Evolutionary conservation across 176 grass and related monocot genomes (phyloP).

Genomic region (Thalia dealbata): DNA sequence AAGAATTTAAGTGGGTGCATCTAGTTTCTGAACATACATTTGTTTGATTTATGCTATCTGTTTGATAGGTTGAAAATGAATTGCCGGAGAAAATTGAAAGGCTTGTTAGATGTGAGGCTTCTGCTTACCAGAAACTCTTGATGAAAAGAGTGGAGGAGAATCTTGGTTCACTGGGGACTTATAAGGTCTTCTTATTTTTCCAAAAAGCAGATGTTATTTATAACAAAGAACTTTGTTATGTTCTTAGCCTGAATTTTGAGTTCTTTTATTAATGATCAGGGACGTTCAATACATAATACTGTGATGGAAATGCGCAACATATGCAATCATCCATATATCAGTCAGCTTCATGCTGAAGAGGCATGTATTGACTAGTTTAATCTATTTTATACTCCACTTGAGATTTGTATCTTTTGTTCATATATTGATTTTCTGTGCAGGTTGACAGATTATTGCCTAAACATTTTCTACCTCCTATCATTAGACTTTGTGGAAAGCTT

Average conservation of each 20-base stretch:
- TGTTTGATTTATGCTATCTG: conserved; percentile 13
- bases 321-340: conserved; percentile 98
- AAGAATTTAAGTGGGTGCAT: not conserved
- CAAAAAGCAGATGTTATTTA: too few relatives aligned
- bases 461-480: conserved; percentile 74
- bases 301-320: conserved; percentile 99
- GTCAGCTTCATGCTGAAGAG: conserved; percentile 90
- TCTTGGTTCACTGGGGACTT: conserved; percentile 73
- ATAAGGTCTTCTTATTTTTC: conserved; percentile 43
- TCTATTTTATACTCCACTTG: conserved; percentile 4
- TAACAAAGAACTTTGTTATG: not conserved
- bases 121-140: conserved; percentile 97
- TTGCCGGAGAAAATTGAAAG: conserved; percentile 93
- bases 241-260: not conserved
- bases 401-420: not conserved
- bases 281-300: conserved; percentile 86
- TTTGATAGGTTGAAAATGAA: conserved; percentile 78
- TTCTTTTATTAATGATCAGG: conserved; percentile 31
- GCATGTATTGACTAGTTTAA: conserved; percentile 20
- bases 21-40: conserved; percentile 1
- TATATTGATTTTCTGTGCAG: conserved; percentile 39
- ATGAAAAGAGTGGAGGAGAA: conserved; percentile 96
- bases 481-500: conserved; percentile 96
- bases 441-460: conserved; percentile 78
- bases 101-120: conserved; percentile 93